Conservation (phyloP, 768 basidiomycete species). For the Phaeotremella fagi region DNA sequence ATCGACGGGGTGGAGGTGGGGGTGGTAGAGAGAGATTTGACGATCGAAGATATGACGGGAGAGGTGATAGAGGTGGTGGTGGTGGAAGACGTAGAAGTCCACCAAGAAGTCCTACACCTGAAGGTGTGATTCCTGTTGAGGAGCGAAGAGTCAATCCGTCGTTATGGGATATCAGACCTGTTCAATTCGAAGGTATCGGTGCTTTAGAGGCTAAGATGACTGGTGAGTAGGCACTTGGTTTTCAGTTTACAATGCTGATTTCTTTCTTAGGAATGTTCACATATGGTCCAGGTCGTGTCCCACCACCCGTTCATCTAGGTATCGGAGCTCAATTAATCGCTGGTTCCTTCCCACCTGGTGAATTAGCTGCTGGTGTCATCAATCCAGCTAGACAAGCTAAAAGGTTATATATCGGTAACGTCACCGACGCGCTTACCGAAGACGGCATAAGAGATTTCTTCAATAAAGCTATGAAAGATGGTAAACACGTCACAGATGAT, state of each 20-base stretch:
- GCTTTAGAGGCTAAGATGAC: slow-evolving; percentile 98
- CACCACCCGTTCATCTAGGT: slow-evolving; percentile 89
- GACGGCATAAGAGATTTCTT: slow-evolving; percentile 88
- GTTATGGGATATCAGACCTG: slow-evolving; percentile 94
- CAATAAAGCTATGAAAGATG: slow-evolving; percentile 88
- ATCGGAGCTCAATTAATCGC: slow-evolving; percentile 53
- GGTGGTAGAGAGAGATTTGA: slow-evolving; percentile 12
- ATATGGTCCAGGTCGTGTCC: slow-evolving; percentile 76
- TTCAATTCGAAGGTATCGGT: slow-evolving; percentile 89
- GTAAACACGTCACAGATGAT: slow-evolving; percentile 36
- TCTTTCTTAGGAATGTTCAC: slow-evolving; percentile 73
- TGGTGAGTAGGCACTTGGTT: slow-evolving; percentile 54
- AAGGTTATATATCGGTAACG: slow-evolving; percentile 92
- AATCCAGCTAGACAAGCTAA: slow-evolving; percentile 74
- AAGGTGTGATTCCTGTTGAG: slow-evolving; percentile 70
- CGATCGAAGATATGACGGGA: slow-evolving; percentile 49
- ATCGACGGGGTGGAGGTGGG: slow-evolving; percentile 48
- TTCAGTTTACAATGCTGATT: slow-evolving; percentile 48
- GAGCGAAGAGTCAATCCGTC: slow-evolving; percentile 84
- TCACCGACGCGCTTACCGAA: slow-evolving; percentile 90
- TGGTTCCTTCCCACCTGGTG: slow-evolving; percentile 36
- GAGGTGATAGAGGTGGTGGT: slow-evolving; percentile 51
- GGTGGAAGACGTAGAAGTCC: slow-evolving; percentile 57
- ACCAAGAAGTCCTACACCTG: slow-evolving; percentile 83
- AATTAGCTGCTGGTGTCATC: slow-evolving; percentile 22